These are phyloP conservation scores for Diaporthe helianthi DNA, from an alignment of 2,329 filamentous ascomycete genomes.

Conservation along the genomic window DNA sequence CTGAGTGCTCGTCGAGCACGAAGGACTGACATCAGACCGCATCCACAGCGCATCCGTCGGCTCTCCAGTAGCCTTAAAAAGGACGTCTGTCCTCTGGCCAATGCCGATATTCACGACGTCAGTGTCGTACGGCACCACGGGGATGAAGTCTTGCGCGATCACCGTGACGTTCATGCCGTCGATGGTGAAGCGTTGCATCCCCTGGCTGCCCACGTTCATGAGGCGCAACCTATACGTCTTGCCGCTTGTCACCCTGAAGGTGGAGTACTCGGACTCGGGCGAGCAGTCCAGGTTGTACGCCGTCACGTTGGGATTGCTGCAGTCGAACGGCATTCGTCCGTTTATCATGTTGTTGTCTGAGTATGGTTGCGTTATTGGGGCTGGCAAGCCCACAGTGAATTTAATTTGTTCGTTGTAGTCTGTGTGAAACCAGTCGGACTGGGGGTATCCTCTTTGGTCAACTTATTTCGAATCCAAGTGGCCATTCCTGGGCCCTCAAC, in stretches of 20 bases:
- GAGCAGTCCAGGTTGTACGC: background rate
- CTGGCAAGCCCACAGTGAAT: background rate
- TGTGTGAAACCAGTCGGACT: background rate
- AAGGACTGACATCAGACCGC: background rate
- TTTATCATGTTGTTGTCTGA: background rate
- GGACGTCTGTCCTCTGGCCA: background rate
- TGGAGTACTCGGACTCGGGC: background rate
- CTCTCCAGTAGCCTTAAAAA: background rate
- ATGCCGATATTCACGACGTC: background rate
- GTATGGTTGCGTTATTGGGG: background rate
- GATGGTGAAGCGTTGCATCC: background rate
- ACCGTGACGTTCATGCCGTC: background rate
- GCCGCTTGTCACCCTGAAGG: background rate
- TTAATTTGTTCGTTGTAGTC: background rate
- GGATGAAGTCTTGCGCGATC: background rate
- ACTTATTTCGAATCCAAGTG: background rate
- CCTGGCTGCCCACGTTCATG: background rate
- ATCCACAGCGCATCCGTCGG: background rate
- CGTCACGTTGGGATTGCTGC: background rate
- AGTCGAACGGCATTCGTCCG: background rate
- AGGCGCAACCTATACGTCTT: background rate
- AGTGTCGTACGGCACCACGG: background rate
- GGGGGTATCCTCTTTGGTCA: background rate
- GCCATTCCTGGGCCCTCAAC: background rate
- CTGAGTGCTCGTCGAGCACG: background rate